Evolutionary conservation across 2,329 filamentous ascomycete genomes (phyloP).

Genomic region (Penicillium sumatraense): DNA sequence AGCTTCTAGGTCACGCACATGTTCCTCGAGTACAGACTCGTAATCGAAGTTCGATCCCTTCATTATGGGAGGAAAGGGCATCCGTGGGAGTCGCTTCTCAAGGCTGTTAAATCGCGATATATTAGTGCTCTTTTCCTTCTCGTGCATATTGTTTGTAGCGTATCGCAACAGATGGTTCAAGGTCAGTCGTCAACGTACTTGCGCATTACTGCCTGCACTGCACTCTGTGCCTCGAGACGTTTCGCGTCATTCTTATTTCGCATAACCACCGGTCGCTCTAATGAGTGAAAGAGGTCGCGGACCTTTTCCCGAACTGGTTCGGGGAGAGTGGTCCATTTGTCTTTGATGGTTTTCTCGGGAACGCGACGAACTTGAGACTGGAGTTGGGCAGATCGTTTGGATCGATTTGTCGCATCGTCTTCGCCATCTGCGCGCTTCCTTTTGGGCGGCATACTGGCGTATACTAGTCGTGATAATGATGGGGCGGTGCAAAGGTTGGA

Average conservation of each 20-base stretch:
- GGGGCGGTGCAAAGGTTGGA: slow-evolving; percentile 5
- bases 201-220: slow-evolving; percentile 46
- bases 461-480: neutral
- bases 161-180: neutral
- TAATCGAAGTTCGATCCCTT: slow-evolving; percentile 50
- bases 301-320: slow-evolving; percentile 49
- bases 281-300: slow-evolving; percentile 44
- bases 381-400: slow-evolving; percentile 44
- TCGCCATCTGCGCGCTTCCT: slow-evolving; percentile 33
- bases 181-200: slow-evolving; percentile 36
- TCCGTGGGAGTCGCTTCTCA: slow-evolving; percentile 47
- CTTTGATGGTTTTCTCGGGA: slow-evolving; percentile 48
- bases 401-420: slow-evolving; percentile 19
- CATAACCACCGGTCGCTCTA: slow-evolving; percentile 50
- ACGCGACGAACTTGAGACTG: slow-evolving; percentile 47
- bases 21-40: slow-evolving; percentile 48
- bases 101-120: slow-evolving; percentile 32
- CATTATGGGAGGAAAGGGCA: slow-evolving; percentile 51
- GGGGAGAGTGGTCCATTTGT: slow-evolving; percentile 51
- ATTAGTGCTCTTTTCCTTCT: neutral
- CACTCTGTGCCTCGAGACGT: slow-evolving; percentile 47
- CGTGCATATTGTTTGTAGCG: neutral
- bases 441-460: slow-evolving; percentile 30
- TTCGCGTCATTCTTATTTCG: slow-evolving; percentile 48
- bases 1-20: slow-evolving; percentile 34